Conservation (phyloP, 768 basidiomycete species). For the Artomyces pyxidatus region DNA sequence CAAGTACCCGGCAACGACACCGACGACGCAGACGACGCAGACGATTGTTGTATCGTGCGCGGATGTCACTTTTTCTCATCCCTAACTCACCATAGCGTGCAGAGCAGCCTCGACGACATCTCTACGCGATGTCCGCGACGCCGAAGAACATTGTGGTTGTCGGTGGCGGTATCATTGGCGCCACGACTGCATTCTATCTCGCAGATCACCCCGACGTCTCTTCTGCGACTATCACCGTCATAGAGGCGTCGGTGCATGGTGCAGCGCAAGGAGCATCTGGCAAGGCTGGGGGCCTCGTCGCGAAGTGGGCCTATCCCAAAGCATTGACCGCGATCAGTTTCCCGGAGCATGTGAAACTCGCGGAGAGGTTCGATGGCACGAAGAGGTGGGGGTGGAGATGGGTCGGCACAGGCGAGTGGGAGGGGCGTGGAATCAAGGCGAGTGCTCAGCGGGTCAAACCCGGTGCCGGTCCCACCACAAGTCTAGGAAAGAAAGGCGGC, state of each 20-base stretch:
- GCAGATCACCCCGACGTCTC: conserved; percentile 45
- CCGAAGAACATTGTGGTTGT: conserved; percentile 54
- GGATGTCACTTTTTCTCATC: too few species aligned
- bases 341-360: conserved; percentile 65
- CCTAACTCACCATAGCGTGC: too few species aligned
- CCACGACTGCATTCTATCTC: conserved; percentile 77
- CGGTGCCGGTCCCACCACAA: conserved; percentile 31
- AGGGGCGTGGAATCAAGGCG: conserved; percentile 39
- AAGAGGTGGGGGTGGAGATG: conserved; percentile 80
- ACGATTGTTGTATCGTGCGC: too few species aligned
- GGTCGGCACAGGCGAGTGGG: conserved; percentile 67
- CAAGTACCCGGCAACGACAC: too few species aligned
- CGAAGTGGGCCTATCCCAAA: conserved; percentile 76
- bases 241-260: conserved; percentile 62
- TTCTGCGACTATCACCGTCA: conserved; percentile 41
- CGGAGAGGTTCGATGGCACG: conserved; percentile 57
- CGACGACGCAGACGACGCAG: too few species aligned
- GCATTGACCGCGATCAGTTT: conserved; percentile 67
- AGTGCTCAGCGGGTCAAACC: conserved; percentile 21
- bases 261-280: conserved; percentile 77
- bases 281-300: conserved; percentile 80
- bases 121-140: too few species aligned
- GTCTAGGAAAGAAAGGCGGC: conserved; percentile 48
- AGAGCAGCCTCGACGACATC: too few species aligned
- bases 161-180: conserved; percentile 84